Conservation (phyloP, 169 alveolate genomes). For the Plasmodium coatneyi region DNA sequence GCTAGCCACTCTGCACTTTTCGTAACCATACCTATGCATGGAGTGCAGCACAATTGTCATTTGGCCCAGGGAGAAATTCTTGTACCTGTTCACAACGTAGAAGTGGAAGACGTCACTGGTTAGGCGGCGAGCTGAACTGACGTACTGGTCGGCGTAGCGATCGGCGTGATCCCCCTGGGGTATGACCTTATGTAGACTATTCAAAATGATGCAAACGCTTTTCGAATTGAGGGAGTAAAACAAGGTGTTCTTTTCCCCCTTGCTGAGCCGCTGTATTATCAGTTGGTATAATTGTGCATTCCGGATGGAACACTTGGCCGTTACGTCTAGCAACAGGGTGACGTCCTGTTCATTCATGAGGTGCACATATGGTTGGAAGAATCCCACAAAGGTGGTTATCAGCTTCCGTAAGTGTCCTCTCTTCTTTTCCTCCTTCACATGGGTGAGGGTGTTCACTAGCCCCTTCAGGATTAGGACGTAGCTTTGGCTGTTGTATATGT, state of each 20-base stretch:
- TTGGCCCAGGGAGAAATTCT: conserved; percentile 5
- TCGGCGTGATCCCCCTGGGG: neutral
- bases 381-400: conserved; percentile 15
- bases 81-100: conserved; percentile 13
- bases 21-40: conserved; percentile 1
- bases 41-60: conserved; percentile 25
- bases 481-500: conserved; percentile 47
- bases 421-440: conserved; percentile 14
- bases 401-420: neutral
- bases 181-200: conserved; percentile 14
- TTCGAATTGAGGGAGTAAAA: conserved; percentile 26
- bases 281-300: neutral
- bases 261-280: conserved; percentile 4
- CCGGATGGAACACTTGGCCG: conserved; percentile 26
- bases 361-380: conserved; percentile 4
- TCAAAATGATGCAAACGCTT: conserved; percentile 50
- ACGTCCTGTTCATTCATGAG: conserved; percentile 62
- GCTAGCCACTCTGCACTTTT: neutral
- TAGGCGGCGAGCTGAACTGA: neutral
- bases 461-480: conserved; percentile 59
- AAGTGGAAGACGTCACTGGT: conserved; percentile 12
- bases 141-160: neutral
- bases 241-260: conserved; percentile 9
- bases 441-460: conserved; percentile 14
- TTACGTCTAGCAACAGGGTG: conserved; percentile 32